A percentile compares a stretch with the other conserved stretches of the same genome.
Evolutionary conservation across 176 grass and related monocot genomes (phyloP).

Genomic region (Zea luxurians): DNA sequence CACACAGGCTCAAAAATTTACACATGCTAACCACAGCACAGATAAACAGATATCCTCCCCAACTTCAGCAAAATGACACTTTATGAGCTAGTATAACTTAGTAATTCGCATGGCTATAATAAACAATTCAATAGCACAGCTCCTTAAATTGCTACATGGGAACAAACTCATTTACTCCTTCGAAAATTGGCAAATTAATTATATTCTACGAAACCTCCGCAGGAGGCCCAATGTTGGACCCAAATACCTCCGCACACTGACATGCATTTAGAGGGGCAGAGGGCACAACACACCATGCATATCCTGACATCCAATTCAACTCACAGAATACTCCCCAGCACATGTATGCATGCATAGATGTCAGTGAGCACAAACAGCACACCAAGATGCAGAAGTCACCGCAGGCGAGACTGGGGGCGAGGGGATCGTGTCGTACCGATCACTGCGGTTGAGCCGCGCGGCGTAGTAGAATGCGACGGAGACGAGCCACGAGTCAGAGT

Average conservation of each 20-base stretch:
- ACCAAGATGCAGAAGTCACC: not conserved
- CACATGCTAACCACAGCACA: not conserved
- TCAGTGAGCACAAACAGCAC: conserved; percentile 2
- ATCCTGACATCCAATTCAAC: conserved; percentile 24
- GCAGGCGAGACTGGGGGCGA: not conserved
- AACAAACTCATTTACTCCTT: conserved; percentile 26
- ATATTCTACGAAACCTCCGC: not conserved
- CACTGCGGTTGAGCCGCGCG: conserved; percentile 55
- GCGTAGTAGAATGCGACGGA: conserved; percentile 76
- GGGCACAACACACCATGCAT: not conserved
- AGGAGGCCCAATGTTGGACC: not conserved
- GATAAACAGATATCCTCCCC: not conserved
- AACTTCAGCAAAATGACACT: conserved; percentile 2
- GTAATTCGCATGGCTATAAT: not conserved
- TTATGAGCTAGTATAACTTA: not conserved
- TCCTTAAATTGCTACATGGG: not conserved
- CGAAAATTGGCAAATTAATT: not conserved
- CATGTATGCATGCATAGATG: not conserved
- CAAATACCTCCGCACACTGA: not conserved
- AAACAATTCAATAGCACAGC: not conserved
- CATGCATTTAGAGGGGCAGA: not conserved
- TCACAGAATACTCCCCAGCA: not conserved
- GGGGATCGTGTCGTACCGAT: conserved; percentile 33
- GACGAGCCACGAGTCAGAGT: conserved; percentile 76
- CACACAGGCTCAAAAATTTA: not conserved